These are phyloP conservation scores for Paracoccidioides brasiliensis DNA, from an alignment of 2,329 filamentous ascomycete genomes.

Conservation along the genomic window DNA sequence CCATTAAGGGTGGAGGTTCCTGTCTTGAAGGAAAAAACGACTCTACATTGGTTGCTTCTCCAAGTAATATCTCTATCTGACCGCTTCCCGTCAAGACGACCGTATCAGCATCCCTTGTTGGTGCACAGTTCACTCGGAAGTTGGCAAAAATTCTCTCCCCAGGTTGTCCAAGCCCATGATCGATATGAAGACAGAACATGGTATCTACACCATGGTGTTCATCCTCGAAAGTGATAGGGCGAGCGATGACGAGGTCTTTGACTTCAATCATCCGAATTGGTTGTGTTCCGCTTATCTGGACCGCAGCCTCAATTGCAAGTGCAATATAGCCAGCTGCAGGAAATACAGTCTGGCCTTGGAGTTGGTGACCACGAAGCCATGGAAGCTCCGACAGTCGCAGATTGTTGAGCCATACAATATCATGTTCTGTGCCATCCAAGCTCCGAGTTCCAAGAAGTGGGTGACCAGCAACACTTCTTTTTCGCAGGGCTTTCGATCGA, in stretches of 20 bases:
- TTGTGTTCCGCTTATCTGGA: constrained; percentile 1
- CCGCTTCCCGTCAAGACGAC: constrained; percentile 1
- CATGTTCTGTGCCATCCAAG: constrained; percentile 7
- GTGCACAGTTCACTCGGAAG: constrained; percentile 1
- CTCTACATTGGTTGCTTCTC: background rate
- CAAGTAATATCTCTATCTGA: constrained; percentile 1
- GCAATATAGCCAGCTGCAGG: constrained; percentile 17
- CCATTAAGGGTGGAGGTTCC: background rate
- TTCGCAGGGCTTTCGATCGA: constrained; percentile 6
- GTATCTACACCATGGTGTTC: constrained; percentile 4
- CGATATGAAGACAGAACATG: constrained; percentile 1
- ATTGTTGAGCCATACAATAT: constrained; percentile 18
- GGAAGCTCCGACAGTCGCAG: constrained; percentile 16
- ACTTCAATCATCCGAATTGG: constrained; percentile 11
- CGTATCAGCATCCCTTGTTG: background rate
- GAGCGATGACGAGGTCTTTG: constrained; percentile 9
- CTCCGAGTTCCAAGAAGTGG: constrained; percentile 11
- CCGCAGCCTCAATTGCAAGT: constrained; percentile 16
- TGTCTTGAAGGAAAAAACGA: background rate
- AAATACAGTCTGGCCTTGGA: constrained; percentile 20
- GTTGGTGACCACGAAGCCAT: constrained; percentile 22
- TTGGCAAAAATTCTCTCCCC: background rate
- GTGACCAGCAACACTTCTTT: constrained; percentile 6
- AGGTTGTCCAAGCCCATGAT: background rate
- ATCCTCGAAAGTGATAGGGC: constrained; percentile 11